phyloP scores from a whole-genome alignment of 202 grass and related monocot genomes.

The Setaria viridis region DNA sequence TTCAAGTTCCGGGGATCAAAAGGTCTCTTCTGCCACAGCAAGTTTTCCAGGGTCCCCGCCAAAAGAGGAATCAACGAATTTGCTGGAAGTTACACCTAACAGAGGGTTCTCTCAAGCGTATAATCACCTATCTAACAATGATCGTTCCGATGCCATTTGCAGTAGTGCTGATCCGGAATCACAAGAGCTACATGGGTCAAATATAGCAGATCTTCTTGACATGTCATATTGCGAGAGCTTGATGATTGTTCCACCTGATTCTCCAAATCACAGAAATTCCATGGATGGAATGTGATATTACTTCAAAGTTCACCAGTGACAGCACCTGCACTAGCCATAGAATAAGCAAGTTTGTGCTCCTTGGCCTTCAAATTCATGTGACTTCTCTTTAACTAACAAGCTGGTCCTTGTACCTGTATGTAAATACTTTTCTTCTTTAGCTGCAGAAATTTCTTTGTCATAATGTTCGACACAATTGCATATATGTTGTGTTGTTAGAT shows the following conservation, averaged over 20 bases:
- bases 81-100: neutral
- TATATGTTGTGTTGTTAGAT: neutral
- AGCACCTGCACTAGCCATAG: neutral
- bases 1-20: slow-evolving; percentile 15
- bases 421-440: neutral
- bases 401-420: slow-evolving; percentile 3
- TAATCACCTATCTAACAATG: neutral
- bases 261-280: slow-evolving; percentile 24
- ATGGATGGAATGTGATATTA: neutral
- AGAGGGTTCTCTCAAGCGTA: neutral
- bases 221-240: slow-evolving; percentile 48
- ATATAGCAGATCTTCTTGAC: slow-evolving; percentile 47
- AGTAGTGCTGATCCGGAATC: neutral
- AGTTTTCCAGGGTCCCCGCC: neutral
- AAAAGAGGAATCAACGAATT: slow-evolving; percentile 13
- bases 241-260: slow-evolving; percentile 43
- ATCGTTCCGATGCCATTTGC: neutral
- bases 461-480: neutral
- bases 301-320: neutral
- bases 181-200: neutral
- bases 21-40: neutral
- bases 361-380: neutral
- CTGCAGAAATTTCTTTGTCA: neutral
- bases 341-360: neutral
- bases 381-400: neutral